These are phyloP conservation scores for Penicillium griseofulvum DNA, from an alignment of 2,329 filamentous ascomycete genomes.

Conservation along the genomic window DNA sequence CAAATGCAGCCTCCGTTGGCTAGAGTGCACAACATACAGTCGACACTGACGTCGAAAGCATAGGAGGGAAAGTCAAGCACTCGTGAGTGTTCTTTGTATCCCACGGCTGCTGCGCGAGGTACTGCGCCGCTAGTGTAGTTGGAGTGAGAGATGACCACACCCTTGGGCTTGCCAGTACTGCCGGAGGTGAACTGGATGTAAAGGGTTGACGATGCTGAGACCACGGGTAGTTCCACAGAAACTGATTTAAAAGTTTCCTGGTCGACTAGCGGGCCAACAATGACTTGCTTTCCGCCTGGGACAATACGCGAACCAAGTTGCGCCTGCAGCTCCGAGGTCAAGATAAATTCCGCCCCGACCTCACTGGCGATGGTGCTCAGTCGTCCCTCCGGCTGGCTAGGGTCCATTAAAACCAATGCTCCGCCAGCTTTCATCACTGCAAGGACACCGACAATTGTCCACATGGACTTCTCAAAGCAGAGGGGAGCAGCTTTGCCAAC, in stretches of 20 bases:
- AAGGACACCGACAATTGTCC: constrained; percentile 6
- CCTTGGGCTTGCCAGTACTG: constrained; percentile 52
- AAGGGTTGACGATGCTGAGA: neutral
- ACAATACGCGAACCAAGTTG: constrained; percentile 1
- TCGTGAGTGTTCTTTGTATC: constrained; percentile 43
- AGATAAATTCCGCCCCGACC: constrained; percentile 3
- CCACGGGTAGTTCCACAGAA: neutral
- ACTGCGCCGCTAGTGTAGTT: constrained; percentile 52
- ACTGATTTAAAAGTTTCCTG: neutral
- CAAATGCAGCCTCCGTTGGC: constrained; percentile 46
- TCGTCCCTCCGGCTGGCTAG: constrained; percentile 7
- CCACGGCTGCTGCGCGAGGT: constrained; percentile 48
- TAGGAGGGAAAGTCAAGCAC: constrained; percentile 45
- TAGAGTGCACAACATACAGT: constrained; percentile 33
- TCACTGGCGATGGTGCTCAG: constrained; percentile 12
- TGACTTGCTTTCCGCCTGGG: neutral
- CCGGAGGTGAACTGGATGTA: constrained; percentile 57
- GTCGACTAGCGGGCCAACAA: neutral
- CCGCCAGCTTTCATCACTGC: constrained; percentile 11
- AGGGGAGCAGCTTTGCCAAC: constrained; percentile 10
- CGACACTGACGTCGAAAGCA: constrained; percentile 45
- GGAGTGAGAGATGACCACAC: constrained; percentile 57
- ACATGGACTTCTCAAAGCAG: constrained; percentile 11
- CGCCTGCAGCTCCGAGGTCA: constrained; percentile 8
- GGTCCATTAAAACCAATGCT: constrained; percentile 7